Evolutionary conservation across 345 rosid genomes (phyloP).

Genomic region (Hibiscus tridactylites): DNA sequence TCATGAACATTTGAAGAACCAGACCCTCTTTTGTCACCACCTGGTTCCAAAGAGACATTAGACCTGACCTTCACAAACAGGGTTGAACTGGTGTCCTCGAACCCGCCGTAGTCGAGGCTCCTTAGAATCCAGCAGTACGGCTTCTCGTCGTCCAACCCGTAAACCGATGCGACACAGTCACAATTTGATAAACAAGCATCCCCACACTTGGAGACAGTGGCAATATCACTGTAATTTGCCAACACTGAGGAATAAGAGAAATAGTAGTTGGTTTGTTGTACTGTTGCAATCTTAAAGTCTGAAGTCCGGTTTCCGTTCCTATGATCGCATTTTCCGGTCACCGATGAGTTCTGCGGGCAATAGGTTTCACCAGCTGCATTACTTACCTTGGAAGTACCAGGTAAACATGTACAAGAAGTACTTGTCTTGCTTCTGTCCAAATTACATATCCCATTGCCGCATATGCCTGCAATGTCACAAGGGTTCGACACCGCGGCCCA

Average conservation of each 20-base stretch:
- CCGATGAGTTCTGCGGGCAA: slow-evolving; percentile 48
- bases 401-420: slow-evolving; percentile 67
- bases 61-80: slow-evolving; percentile 59
- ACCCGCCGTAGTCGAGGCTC: slow-evolving; percentile 73
- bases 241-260: slow-evolving; percentile 56
- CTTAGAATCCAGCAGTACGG: slow-evolving; percentile 85
- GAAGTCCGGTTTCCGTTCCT: slow-evolving; percentile 21
- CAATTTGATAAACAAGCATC: slow-evolving; percentile 70
- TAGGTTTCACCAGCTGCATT: slow-evolving; percentile 18
- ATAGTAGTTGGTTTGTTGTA: slow-evolving; percentile 73
- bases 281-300: slow-evolving; percentile 39
- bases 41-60: slow-evolving; percentile 29
- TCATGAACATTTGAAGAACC: slow-evolving; percentile 11
- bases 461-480: slow-evolving; percentile 74
- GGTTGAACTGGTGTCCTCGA: slow-evolving; percentile 66
- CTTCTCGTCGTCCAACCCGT: slow-evolving; percentile 76
- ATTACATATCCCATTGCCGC: slow-evolving; percentile 78
- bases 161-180: slow-evolving; percentile 80
- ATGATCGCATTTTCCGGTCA: slow-evolving; percentile 34
- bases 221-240: slow-evolving; percentile 57
- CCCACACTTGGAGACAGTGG: slow-evolving; percentile 52
- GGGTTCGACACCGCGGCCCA: slow-evolving; percentile 96
- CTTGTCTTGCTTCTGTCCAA: slow-evolving; percentile 62
- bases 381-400: slow-evolving; percentile 40
- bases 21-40: not conserved